These are phyloP conservation scores for Brassica balearica DNA, from an alignment of 441 rosid species.

Conservation along the genomic window DNA sequence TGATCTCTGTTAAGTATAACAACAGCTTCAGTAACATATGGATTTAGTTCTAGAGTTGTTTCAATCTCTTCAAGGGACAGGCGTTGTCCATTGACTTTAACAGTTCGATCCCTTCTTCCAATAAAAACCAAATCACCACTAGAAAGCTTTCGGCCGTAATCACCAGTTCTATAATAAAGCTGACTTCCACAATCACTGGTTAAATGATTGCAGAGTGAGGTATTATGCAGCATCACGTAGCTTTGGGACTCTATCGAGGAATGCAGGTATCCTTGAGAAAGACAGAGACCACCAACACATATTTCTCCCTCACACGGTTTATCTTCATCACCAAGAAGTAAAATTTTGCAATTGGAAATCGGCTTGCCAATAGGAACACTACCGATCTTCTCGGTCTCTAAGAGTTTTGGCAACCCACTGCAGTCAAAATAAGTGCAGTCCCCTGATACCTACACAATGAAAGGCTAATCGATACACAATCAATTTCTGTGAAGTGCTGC, in stretches of 20 bases:
- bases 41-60: conserved; percentile 61
- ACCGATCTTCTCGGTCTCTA: conserved; percentile 60
- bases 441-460: conserved; percentile 76
- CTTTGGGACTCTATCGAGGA: conserved; percentile 46
- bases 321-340: conserved; percentile 59
- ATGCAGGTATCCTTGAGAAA: conserved; percentile 64
- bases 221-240: conserved; percentile 55
- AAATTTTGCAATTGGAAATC: conserved; percentile 71
- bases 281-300: conserved; percentile 74
- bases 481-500: conserved; percentile 13
- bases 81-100: conserved; percentile 85
- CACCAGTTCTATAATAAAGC: conserved; percentile 82
- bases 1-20: conserved; percentile 56
- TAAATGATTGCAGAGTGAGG: conserved; percentile 47
- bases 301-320: conserved; percentile 72
- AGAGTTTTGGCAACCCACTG: conserved; percentile 68
- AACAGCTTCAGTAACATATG: conserved; percentile 70
- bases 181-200: conserved; percentile 55
- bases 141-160: conserved; percentile 69
- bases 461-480: conserved; percentile 11
- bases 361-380: conserved; percentile 96
- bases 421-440: conserved; percentile 96
- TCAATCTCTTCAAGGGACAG: conserved; percentile 85
- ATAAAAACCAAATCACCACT: conserved; percentile 79
- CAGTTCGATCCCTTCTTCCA: conserved; percentile 81